Percentiles rank a stretch among this genome's conserved stretches.
Conservation (phyloP, 2,329 filamentous ascomycete species). For the Rutstroemia sydowiana region DNA sequence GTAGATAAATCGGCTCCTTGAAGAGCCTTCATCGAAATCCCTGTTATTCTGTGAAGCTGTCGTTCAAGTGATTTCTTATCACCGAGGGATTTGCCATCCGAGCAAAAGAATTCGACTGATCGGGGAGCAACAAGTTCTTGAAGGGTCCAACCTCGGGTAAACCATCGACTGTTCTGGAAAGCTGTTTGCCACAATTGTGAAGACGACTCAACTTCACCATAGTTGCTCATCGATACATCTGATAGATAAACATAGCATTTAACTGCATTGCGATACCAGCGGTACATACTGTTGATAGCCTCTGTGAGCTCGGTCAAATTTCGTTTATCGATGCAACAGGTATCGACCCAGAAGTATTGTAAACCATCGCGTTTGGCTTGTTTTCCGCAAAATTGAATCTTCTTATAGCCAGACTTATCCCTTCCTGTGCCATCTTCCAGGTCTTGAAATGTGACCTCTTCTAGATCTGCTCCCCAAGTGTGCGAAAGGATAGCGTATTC, state of each 20-base stretch:
- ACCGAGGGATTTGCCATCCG: conserved; percentile 9
- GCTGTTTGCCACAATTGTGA: conserved; percentile 9
- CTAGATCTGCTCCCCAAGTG: not conserved
- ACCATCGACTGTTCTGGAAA: conserved; percentile 18
- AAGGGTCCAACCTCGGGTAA: conserved; percentile 20
- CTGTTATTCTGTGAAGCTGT: conserved; percentile 12
- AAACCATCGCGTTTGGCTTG: not conserved
- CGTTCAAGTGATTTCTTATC: conserved; percentile 12
- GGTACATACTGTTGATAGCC: not conserved
- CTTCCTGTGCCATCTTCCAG: not conserved
- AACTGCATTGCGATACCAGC: not conserved
- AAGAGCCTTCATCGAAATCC: conserved; percentile 10
- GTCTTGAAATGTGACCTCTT: not conserved
- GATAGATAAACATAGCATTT: not conserved
- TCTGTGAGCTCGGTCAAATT: not conserved
- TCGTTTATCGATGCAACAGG: not conserved
- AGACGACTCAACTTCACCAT: no score
- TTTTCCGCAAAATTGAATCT: not conserved
- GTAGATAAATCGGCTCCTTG: conserved; percentile 8
- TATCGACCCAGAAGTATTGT: not conserved
- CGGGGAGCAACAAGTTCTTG: conserved; percentile 17
- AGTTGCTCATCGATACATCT: not conserved
- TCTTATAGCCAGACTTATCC: not conserved
- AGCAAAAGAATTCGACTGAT: conserved; percentile 17
- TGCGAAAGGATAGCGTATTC: not conserved